Evolutionary conservation across 305 asterid species (phyloP).

Genomic region (Ilex paraguariensis): DNA sequence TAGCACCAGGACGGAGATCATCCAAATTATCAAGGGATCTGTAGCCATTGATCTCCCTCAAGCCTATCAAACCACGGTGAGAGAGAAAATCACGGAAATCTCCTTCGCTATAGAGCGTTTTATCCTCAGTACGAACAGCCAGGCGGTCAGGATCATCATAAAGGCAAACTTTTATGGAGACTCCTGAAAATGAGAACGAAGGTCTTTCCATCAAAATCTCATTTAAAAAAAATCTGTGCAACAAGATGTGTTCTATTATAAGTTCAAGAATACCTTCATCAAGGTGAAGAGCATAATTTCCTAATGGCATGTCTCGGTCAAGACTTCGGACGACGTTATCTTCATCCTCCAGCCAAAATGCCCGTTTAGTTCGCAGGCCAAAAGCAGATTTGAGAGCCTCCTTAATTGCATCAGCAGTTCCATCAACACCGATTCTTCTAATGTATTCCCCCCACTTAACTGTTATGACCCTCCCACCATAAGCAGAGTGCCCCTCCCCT

Average conservation of each 20-base stretch:
- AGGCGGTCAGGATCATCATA: background rate
- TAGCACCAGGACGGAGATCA: background rate
- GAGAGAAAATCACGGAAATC: background rate
- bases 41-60: background rate
- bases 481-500: background rate
- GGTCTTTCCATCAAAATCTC: background rate
- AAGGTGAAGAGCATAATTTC: background rate
- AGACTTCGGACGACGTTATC: background rate
- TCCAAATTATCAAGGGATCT: background rate
- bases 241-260: background rate
- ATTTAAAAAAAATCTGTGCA: no score
- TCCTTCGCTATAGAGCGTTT: background rate
- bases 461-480: background rate
- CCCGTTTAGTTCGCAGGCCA: background rate
- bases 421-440: conserved; percentile 3
- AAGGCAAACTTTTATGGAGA: background rate
- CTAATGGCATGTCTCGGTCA: background rate
- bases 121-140: background rate
- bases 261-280: background rate
- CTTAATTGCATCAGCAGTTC: background rate
- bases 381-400: conserved; percentile 2
- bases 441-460: conserved; percentile 1
- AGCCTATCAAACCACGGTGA: background rate
- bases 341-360: conserved; percentile 8
- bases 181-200: background rate